Evolutionary conservation across 108 stramenopile genomes (phyloP), one percentile per base, ranked within the genome.

Genomic region (Cyclotella distinguenda): DNA sequence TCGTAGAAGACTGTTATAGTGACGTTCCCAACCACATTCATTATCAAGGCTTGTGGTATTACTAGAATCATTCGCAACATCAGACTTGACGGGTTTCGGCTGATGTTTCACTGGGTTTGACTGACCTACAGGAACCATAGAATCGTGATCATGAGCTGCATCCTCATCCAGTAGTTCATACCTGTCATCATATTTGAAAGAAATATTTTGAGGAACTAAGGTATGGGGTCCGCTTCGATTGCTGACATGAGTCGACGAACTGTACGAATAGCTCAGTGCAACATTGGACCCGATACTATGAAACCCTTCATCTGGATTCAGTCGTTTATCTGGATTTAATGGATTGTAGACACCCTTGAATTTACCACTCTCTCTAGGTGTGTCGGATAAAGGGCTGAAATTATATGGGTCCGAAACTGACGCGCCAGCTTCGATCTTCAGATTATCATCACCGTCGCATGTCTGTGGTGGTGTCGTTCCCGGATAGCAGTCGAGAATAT

Each of bases 291-390:
- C 26, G 1, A 35, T 32, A 18, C 35, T 55, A 4, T 55, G 34
- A 36, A 55, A 55, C 4, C 54, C 54, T 36, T 55, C 54, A 21
- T 55, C 10, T 19, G 54, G 54, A 34, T 55, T 55, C 6, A 55
- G 54, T 2, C 16, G 16, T 35, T 34, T 19, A 4, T 34, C 16
- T 0, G 54, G 10, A 28, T 35, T 55, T 16, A 38, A 36, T 2
- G 23, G 50, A 21, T 7, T 5, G 22, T n/a, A n/a, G n/a, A n/a
- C n/a, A n/a, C n/a, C n/a, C n/a, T n/a, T n/a, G n/a, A n/a, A n/a
- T n/a, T n/a, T n/a, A n/a, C n/a, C n/a, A n/a, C n/a, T n/a, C n/a
- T n/a, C n/a, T n/a, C n/a, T n/a, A n/a, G n/a, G n/a, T n/a, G n/a
- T n/a, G n/a, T n/a, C n/a, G n/a, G n/a, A n/a, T n/a, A n/a, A n/a